phyloP scores from a whole-genome alignment of 768 basidiomycete species.

The Postia placenta region DNA sequence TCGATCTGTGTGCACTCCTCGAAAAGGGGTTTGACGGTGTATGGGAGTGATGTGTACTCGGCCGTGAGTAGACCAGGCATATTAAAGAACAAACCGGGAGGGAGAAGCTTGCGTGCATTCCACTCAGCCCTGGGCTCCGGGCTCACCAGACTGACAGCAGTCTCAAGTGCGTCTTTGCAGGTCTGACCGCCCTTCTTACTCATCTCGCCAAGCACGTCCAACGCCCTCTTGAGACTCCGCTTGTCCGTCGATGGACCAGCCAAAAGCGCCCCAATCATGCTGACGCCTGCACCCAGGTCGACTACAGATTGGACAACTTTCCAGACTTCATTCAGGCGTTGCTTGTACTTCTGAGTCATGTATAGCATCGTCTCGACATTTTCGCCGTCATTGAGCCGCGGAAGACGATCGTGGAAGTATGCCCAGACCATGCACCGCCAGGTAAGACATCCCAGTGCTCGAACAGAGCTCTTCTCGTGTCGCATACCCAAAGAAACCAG shows the following conservation, averaged over 20 bases:
- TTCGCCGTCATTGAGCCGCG: constrained; percentile 21
- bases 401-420: constrained; percentile 50
- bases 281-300: constrained; percentile 53
- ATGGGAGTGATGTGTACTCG: constrained; percentile 43
- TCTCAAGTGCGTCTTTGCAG: constrained; percentile 50
- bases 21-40: constrained; percentile 44
- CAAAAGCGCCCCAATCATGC: constrained; percentile 50
- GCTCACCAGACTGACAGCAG: constrained; percentile 27
- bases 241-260: constrained; percentile 29
- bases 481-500: constrained; percentile 51
- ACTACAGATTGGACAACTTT: constrained; percentile 45
- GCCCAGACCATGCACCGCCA: constrained; percentile 68
- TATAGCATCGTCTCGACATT: constrained; percentile 19
- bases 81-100: constrained; percentile 48
- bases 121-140: constrained; percentile 27
- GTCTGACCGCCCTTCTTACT: constrained; percentile 44
- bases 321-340: constrained; percentile 29
- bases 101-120: constrained; percentile 43
- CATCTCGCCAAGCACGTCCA: constrained; percentile 53
- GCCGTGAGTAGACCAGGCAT: constrained; percentile 48
- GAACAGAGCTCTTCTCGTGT: constrained; percentile 58
- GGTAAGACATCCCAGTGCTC: constrained; percentile 51
- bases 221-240: constrained; percentile 34
- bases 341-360: constrained; percentile 17
- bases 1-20: constrained; percentile 45